Evolutionary conservation across 768 basidiomycete species (phyloP).

Genomic region (Agaricus blazei): DNA sequence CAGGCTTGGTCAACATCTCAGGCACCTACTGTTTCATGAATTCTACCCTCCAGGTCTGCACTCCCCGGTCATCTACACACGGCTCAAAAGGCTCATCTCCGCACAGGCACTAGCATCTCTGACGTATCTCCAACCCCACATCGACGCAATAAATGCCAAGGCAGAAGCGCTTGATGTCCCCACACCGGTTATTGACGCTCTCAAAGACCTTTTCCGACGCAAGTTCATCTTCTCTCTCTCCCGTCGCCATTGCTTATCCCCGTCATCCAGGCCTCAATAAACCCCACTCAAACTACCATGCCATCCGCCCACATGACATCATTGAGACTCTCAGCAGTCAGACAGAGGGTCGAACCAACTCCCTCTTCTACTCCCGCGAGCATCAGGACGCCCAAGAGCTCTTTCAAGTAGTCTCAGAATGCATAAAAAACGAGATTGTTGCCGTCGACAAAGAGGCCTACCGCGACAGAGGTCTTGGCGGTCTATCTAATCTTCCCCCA

Average conservation of each 20-base stretch:
- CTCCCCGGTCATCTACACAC: not conserved
- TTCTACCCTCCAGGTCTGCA: constrained; percentile 76
- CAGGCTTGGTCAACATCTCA: constrained; percentile 92
- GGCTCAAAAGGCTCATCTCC: not conserved
- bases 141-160: constrained; percentile 67
- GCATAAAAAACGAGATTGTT: constrained; percentile 77
- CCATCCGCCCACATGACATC: constrained; percentile 69
- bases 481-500: constrained; percentile 25
- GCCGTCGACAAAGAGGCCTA: constrained; percentile 68
- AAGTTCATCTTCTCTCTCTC: constrained; percentile 17
- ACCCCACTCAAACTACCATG: constrained; percentile 48
- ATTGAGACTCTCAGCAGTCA: constrained; percentile 62
- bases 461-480: constrained; percentile 69
- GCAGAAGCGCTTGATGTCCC: constrained; percentile 80
- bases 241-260: not conserved
- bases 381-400: constrained; percentile 99
- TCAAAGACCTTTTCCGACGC: constrained; percentile 70
- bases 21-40: constrained; percentile 99
- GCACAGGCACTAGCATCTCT: constrained; percentile 86
- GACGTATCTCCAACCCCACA: constrained; percentile 73
- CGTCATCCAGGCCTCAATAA: constrained; percentile 53
- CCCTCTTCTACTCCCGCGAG: constrained; percentile 82
- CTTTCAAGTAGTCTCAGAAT: constrained; percentile 91
- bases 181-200: constrained; percentile 80
- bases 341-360: constrained; percentile 45